Evolutionary conservation across 2,329 filamentous ascomycete species (phyloP).

Genomic region (Myriosclerotinia duriaeana): DNA sequence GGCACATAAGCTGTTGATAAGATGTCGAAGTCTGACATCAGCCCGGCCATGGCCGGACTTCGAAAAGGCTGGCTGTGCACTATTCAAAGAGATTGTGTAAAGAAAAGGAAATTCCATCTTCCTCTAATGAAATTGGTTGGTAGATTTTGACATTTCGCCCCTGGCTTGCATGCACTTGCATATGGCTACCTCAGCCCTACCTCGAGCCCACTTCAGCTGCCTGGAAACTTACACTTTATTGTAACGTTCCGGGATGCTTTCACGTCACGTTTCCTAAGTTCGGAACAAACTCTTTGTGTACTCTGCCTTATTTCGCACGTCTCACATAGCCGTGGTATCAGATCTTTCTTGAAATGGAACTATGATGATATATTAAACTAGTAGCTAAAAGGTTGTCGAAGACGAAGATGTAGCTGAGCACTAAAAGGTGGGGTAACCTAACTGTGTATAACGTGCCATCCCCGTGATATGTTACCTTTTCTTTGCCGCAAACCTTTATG

Average conservation of each 20-base stretch:
- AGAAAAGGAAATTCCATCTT: neutral
- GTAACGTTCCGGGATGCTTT: neutral
- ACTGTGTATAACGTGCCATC: neutral
- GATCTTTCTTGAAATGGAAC: neutral
- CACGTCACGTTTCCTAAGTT: neutral
- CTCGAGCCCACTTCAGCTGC: neutral
- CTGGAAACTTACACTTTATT: neutral
- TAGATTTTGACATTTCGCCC: neutral
- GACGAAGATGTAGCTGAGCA: neutral
- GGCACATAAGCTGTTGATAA: slow-evolving; percentile 2
- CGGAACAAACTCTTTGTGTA: too few species aligned
- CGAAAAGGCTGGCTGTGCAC: neutral
- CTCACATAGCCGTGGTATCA: fast-evolving
- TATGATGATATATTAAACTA: neutral
- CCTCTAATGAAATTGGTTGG: neutral
- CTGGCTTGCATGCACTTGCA: slow-evolving; percentile 7
- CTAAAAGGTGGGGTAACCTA: neutral
- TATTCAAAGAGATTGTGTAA: neutral
- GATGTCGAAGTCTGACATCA: slow-evolving; percentile 15
- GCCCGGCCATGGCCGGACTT: slow-evolving; percentile 14
- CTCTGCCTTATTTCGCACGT: fast-evolving
- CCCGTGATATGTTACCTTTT: neutral
- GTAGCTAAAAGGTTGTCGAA: neutral
- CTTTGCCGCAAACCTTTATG: neutral
- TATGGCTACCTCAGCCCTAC: neutral